Evolutionary conservation across 352 stramenopile genomes (phyloP), one percentile per base, ranked within the genome.

Genomic region (Phytophthora pini): DNA sequence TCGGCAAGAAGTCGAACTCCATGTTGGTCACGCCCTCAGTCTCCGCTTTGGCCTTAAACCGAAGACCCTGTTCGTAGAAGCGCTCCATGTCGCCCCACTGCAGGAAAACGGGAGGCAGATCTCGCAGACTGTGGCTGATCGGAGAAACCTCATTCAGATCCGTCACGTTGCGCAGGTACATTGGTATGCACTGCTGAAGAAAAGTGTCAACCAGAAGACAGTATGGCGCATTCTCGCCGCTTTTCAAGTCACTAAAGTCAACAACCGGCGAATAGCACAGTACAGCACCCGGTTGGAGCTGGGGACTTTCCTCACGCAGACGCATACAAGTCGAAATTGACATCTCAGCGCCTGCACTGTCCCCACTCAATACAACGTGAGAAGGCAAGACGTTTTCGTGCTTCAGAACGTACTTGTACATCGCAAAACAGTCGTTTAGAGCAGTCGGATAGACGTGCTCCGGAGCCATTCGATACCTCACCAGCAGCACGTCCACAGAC

Each of bases 11-110:
- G 34, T 77, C 68, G 4, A 77, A 50, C 56, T 79, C 58, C 66
- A 71, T 74, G 54, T 72, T 65, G n/a, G 40, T 59, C 7, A 74
- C 58, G 2, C 68, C 68, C 31, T 79, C 22, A 29, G 49, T 32
- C 5, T 67, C 51, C 17, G 59, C 51, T 10, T 61, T 67, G n/a
- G 59, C 50, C 36, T 67, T 64, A 22, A 79, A 65, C 5, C 60
- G 63, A 24, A 72, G 39, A 0, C 61, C 63, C 31, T 76, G 49
- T 22, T 70, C 31, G 51, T 74, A 68, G 24, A 79, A 66, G 12
- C 61, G 61, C 46, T 79, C 60, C n/a, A n/a, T n/a, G n/a, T n/a
- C n/a, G n/a, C 65, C 31, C 34, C 61, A 70, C 56, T 79, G 71
- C 39, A 79, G 15, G 41, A 79, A 74, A 36, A 55, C 56, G 1